Conservation (phyloP, 2,329 filamentous ascomycete genomes). For the Fusarium sublunatum region DNA sequence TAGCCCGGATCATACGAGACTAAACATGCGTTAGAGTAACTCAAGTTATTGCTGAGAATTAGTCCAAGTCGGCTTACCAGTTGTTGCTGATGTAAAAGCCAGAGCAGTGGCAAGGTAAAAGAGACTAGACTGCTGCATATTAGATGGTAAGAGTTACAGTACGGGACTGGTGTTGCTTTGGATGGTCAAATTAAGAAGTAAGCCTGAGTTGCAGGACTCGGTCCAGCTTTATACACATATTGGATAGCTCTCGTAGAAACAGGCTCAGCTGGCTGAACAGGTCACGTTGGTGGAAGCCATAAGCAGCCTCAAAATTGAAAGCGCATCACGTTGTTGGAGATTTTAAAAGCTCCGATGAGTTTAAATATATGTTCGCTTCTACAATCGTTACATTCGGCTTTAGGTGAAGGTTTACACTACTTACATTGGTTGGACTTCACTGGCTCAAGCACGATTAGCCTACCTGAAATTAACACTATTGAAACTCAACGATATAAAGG, state of each 20-base stretch:
- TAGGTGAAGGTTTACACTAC: not conserved
- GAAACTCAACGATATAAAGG: not conserved
- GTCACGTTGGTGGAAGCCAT: not conserved
- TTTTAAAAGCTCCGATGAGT: not conserved
- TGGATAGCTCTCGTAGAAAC: not conserved
- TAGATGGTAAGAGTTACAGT: slow-evolving; percentile 27
- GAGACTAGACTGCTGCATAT: slow-evolving; percentile 57
- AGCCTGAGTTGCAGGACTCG: no score
- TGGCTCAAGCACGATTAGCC: not conserved
- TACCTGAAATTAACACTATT: not conserved
- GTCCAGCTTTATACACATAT: not conserved
- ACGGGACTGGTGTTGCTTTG: not conserved
- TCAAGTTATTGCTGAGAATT: no score
- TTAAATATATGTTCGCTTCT: not conserved
- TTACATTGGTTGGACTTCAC: not conserved
- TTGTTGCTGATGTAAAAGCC: slow-evolving; percentile 49
- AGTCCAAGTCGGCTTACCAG: slow-evolving; percentile 38
- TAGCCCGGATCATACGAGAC: slow-evolving; percentile 80
- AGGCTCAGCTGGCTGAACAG: not conserved
- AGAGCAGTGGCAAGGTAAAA: slow-evolving; percentile 52
- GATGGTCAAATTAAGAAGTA: not conserved
- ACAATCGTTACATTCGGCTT: not conserved
- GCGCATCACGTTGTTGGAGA: not conserved
- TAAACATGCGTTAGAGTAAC: slow-evolving; percentile 13
- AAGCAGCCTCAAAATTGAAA: not conserved